Evolutionary conservation across 345 rosid genomes (phyloP), one percentile per base, ranked within the genome.

Genomic region (Psidium friedrichsthalianum): DNA sequence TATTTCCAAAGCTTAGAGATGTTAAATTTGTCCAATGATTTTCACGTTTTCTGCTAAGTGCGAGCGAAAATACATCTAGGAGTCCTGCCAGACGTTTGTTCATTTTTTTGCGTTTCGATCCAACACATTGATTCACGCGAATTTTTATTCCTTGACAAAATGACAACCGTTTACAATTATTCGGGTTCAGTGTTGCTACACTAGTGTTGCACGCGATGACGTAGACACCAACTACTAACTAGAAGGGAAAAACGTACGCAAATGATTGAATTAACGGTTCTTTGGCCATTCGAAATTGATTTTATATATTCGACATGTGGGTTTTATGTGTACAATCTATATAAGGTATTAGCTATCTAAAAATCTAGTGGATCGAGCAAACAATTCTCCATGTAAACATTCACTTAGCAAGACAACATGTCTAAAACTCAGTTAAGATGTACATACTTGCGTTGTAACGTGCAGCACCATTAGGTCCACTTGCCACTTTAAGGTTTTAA

Each of bases 91-190:
- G 44, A 42, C 44, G 44, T 42, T 42, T 42, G 47, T 44, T 44
- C 47, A 44, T 44, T 44, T 44, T 44, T 44, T 25, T 20, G 55
- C 3, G 1, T 7, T 36, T 16, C 0, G 36, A 29, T 61, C 8
- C 1, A 21, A 61, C 22, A 1, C 0, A 1, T 3, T 0, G 5
- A 7, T 29, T 61, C 1, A 0, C 5, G 0, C 5, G 0, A 7
- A 1, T 3, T 61, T 27, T 61, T 0, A 6, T 15, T 14, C 36
- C 21, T 29, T 3, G 3, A 54, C 6, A 18, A 54, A 18, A 40
- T 40, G 42, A 40, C 47, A 44, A 44, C 47, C 22, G 9, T 29
- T 53, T 0, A 2, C 0, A 2, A 7, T 29, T 29, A 6, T 12
- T 61, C 4, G 2, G 11, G 29, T 61, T 27, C 2, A 6, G 10